Evolutionary conservation across 345 rosid species (phyloP), one percentile per base, ranked within the genome.

Genomic region (Sonneratia alba): DNA sequence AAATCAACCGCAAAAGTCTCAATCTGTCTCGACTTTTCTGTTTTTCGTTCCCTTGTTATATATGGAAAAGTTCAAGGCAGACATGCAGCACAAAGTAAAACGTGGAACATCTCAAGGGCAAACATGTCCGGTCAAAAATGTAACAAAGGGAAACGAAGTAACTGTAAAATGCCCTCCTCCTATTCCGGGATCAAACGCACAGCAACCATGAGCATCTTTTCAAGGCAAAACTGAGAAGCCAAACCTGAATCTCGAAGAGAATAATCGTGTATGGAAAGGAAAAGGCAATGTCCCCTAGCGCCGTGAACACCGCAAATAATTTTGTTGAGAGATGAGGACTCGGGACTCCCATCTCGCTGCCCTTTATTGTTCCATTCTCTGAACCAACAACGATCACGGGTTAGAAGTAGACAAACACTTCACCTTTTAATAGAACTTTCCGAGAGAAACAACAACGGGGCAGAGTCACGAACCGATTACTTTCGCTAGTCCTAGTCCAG

Each of bases 401-500:
- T 64, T 18, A 64, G 7, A 32, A 16, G 13, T 8, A 27, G 14
- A 64, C n/a, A 38, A 32, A 32, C n/a, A 32, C 40, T 11, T 8
- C 53, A 48, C 53, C 18, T 27, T 48, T 15, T 14, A 15, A 14
- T 48, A 27, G 38, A 32, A 32, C 38, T 32, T 64, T 34, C 11
- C 16, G 24, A 18, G 65, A n/a, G 38, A 64, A 64, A 64, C 34
- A 64, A 48, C 53, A 48, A 48, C 14, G 3, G 4, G 18, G 53
- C 1, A 1, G 53, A 48, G 18, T 64, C 66, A 65, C 75, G 15
- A 27, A 72, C 75, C 70, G 19, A 65, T 48, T 34, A 72, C 70
- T 66, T 72, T 73, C 22, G 71, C 65, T 19, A 86, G 3, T 57
- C 89, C 88, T 61, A 88, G 89, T 42, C 70, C 88, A 1, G 81